Base-by-base conservation (phyloP, 768 basidiomycete species). In the Phlebiopsis flavidoalba region DNA sequence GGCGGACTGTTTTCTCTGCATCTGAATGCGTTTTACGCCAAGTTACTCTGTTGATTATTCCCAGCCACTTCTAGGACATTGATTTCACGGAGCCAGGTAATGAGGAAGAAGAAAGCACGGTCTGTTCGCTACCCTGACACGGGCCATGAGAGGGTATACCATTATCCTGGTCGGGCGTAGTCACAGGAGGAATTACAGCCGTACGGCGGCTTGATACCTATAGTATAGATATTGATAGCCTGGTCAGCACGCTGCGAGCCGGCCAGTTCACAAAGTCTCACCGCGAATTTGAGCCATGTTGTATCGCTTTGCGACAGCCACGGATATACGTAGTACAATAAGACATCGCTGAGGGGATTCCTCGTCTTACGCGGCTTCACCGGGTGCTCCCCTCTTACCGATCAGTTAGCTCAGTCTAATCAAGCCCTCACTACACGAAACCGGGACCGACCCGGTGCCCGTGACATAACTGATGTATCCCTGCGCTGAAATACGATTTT, bases 1-100 rank as follows among this genome's bases (percentile, higher is more conserved):
- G 97, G 97, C 1, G 93, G 95, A 79, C 98, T 99, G n/a, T n/a
- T 83, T 99, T 99, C 80, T 99, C 97, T 2, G 97, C 96, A 78
- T 99, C 97, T 75, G 98, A 97, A 72, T 98, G 98, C 26, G 97
- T 96, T 75, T 99, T 99, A 66, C 97, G 80, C n/a, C 63, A 99
- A 78, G 75, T 99, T 99, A 70, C 91, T 94, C 74, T 99, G 97
- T n/a, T 72, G 86, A 89, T 78, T 99, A n/a, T n/a, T 97, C 66
- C 97, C 97, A 57, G 97, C 97, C 97, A 99, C n/a, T n/a, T 99
- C 82, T 99, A 98, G 68, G 90, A 93, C 97, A 99, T 99, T n/a
- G 74, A 99, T 98, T 76, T 99, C 97, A 55, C 97, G 97, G 57
- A n/a, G n/a, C n/a, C 97, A 97, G 71, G 98, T 99, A 78, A 99